Evolutionary conservation across 345 rosid genomes (phyloP).

Genomic region (Conringia planisiliqua): DNA sequence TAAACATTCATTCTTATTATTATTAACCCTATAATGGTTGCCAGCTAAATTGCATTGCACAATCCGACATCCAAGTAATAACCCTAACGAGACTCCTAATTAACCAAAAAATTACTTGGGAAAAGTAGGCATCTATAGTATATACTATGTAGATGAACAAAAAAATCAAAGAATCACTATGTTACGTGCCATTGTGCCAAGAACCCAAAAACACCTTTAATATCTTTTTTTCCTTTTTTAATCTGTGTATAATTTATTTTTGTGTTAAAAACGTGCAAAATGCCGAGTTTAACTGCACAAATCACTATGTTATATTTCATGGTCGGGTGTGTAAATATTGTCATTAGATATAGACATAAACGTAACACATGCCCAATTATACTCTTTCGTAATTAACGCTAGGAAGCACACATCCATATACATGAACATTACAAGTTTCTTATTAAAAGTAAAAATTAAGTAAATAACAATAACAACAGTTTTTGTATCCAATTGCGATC

Average conservation of each 20-base stretch:
- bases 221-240: not conserved
- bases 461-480: not conserved
- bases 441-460: not conserved
- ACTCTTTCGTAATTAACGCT: not conserved
- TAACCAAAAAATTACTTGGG: too few relatives aligned
- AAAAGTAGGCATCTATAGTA: not conserved
- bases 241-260: not conserved
- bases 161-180: too few relatives aligned
- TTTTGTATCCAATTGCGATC: not conserved
- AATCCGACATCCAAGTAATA: not conserved
- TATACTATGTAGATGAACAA: too few relatives aligned
- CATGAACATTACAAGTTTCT: not conserved
- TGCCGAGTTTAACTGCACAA: not conserved
- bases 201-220: not conserved
- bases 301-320: not conserved
- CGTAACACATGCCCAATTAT: not conserved
- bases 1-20: not conserved
- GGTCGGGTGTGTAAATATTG: not conserved
- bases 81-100: not conserved
- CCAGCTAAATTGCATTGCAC: slow-evolving; percentile 13
- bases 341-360: not conserved
- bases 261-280: not conserved
- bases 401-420: not conserved
- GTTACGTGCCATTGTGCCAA: not conserved
- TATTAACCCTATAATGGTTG: slow-evolving; percentile 4